These are phyloP conservation scores for Arabis hirsuta DNA, from an alignment of 345 rosid genomes.

Conservation along the genomic window DNA sequence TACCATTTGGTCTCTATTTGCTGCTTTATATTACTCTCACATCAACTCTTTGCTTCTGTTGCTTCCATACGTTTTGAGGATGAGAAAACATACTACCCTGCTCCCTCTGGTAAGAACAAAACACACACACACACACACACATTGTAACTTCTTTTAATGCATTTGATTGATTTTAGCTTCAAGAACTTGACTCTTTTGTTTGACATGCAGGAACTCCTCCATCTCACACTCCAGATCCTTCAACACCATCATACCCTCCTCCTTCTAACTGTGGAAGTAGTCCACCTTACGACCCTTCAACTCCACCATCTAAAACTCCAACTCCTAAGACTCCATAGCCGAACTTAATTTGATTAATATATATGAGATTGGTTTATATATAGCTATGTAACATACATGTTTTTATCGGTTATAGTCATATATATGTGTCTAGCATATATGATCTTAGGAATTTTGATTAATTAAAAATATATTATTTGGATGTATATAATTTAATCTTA, in stretches of 20 bases:
- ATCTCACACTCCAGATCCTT: constrained; percentile 44
- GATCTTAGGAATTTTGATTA: too few relatives aligned
- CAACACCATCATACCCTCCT: constrained; percentile 40
- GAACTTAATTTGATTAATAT: too few relatives aligned
- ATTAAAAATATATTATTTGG: too few relatives aligned
- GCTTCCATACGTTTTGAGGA: constrained; percentile 54
- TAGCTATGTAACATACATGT: too few relatives aligned
- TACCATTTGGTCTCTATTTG: constrained; percentile 48
- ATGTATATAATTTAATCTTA: too few relatives aligned
- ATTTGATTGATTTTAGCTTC: constrained; percentile 17
- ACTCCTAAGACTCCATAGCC: constrained; percentile 44
- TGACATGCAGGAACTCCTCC: constrained; percentile 50
- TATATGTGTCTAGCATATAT: too few relatives aligned
- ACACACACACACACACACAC: background rate
- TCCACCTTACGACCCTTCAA: constrained; percentile 45
- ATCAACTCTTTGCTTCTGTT: constrained; percentile 52
- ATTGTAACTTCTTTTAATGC: background rate
- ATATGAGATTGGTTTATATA: too few relatives aligned
- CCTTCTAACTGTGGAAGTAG: constrained; percentile 42
- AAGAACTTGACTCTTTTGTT: background rate
- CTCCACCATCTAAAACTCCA: constrained; percentile 49
- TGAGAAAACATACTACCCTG: constrained; percentile 66
- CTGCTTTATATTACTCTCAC: constrained; percentile 48
- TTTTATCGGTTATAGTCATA: too few relatives aligned
- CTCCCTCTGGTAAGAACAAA: constrained; percentile 46